Base-by-base conservation (phyloP, 176 grass and related monocot genomes). In the Urochloa ruziziensis region DNA sequence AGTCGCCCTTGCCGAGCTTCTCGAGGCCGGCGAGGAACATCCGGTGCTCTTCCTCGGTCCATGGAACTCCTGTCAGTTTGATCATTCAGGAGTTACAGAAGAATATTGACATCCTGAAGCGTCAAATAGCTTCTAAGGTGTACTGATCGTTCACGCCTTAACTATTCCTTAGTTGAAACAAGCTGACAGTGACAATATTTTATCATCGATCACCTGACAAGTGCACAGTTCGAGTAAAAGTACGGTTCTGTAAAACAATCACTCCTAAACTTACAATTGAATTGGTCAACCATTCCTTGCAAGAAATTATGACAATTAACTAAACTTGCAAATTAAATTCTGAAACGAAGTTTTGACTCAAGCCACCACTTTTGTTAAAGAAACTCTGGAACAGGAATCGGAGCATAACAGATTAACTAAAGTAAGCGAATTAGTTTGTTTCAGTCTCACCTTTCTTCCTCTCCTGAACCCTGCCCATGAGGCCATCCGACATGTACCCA, bases 31-130 rank as follows among this genome's bases (percentile, higher is more conserved):
- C 70, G 2, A 95, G 90, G 75, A 95, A 92, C 68, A 49, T 79
- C 49, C 57, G 75, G 82, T 95, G 90, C 67, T 92, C 93, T 70
- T 92, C 93, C 86, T 95, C 93, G 3, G 73, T 90, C 93, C 93
- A 95, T 59, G 90, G 85, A 71, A 90, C 84, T 32, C 90, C 92
- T 94, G 24, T 73, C 27, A 13, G 29, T 73, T 53, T 2, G 15
- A 7, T 71, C 14, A 80, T 80, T 29, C 28, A 30, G 66, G 29
- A 64, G 25, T 17, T 51, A 74, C 34, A 68, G 44, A 77, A 58
- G 17, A 77, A 44, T 48, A 64, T 53, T 17, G 14, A 44, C 54
- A 44, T 23, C 15, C 6, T 39, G 30, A 30, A 29, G 36, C 49
- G 63, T 28, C 18, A 27, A 60, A n/a, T 37, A 69, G 9, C 18